Evolutionary conservation across 2,329 filamentous ascomycete species (phyloP).

Genomic region (Aspergillus clavatus): DNA sequence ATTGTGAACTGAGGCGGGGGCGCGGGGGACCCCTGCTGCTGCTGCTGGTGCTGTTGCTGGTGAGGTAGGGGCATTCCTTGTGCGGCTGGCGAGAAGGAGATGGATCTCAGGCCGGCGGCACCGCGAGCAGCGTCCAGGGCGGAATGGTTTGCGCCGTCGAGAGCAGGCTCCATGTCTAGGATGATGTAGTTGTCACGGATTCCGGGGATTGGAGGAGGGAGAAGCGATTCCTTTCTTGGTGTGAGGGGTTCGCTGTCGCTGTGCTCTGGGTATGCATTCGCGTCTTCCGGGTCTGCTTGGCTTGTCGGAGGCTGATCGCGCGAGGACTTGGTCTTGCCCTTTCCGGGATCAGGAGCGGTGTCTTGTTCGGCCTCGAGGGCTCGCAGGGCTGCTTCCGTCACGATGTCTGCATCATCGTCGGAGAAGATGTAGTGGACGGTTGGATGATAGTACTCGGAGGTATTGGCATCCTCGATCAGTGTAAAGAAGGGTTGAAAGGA

Average conservation of each 20-base stretch:
- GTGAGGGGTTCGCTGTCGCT: constrained; percentile 16
- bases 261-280: constrained; percentile 17
- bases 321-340: constrained; percentile 9
- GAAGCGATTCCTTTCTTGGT: constrained; percentile 29
- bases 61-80: constrained; percentile 5
- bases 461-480: constrained; percentile 70
- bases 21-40: neutral
- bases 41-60: constrained; percentile 7
- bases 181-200: constrained; percentile 54
- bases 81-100: constrained; percentile 21
- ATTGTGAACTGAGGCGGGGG: constrained; percentile 49
- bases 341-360: constrained; percentile 19
- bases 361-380: constrained; percentile 47
- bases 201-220: constrained; percentile 45
- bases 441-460: constrained; percentile 73
- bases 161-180: constrained; percentile 46
- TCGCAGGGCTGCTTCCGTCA: constrained; percentile 61
- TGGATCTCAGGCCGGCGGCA: constrained; percentile 12
- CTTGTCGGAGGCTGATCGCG: constrained; percentile 3
- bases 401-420: constrained; percentile 77
- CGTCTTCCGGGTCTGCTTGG: constrained; percentile 6
- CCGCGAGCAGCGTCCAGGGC: constrained; percentile 13
- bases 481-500: constrained; percentile 79
- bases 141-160: neutral
- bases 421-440: constrained; percentile 87